Percentiles rank a stretch among this genome's conserved stretches.
phyloP scores from a whole-genome alignment of 108 stramenopile genomes.

The Thalassiosira profunda region DNA sequence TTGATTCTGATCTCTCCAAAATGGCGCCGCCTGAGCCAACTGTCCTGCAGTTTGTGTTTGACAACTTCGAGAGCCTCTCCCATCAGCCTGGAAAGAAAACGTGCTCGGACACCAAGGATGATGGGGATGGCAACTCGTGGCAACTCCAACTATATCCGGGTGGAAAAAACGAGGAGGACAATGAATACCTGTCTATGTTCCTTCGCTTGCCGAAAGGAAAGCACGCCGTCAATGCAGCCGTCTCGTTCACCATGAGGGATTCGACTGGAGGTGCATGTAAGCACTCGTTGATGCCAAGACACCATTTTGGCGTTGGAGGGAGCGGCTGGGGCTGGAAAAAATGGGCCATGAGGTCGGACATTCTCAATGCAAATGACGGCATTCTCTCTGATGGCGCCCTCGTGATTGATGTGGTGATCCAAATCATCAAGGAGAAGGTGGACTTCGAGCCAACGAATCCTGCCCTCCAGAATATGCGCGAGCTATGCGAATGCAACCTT shows the following conservation, averaged over 20 bases:
- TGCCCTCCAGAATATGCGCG: too few relatives aligned
- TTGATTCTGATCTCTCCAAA: too few relatives aligned
- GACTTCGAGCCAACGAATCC: too few relatives aligned
- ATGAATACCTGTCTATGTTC: background rate
- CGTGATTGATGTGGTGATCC: too few relatives aligned
- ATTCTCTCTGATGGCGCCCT: too few relatives aligned
- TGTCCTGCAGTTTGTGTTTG: background rate
- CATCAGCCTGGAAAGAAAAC: background rate
- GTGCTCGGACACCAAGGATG: background rate
- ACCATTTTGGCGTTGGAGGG: conserved; percentile 7
- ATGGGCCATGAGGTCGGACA: too few relatives aligned
- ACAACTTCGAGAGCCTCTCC: background rate
- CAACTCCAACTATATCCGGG: conserved; percentile 2
- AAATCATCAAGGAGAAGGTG: too few relatives aligned
- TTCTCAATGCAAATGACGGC: too few relatives aligned
- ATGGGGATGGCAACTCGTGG: background rate
- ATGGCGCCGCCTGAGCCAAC: background rate
- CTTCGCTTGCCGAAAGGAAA: background rate
- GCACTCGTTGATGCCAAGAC: background rate
- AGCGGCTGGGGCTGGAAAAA: background rate
- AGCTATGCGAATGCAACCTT: too few relatives aligned
- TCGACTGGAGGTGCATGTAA: background rate
- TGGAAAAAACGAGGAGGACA: background rate
- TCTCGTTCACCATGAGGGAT: background rate
- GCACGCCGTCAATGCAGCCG: background rate